Percentiles rank a stretch among this genome's conserved stretches.
Conservation (phyloP, 345 rosid genomes). For the Arabidopsis arenosa region DNA sequence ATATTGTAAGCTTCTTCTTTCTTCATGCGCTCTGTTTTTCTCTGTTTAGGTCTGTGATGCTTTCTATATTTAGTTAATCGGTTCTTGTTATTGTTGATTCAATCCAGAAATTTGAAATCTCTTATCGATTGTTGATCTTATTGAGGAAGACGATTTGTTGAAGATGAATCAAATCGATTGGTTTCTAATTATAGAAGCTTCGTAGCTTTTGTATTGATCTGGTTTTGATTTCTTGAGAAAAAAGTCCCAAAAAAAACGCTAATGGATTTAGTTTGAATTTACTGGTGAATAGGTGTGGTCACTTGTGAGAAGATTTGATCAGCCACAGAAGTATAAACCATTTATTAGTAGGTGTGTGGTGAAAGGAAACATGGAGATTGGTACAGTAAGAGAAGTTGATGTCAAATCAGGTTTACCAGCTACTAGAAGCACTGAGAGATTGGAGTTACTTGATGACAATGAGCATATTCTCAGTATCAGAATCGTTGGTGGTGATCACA, state of each 20-base stretch:
- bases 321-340: conserved; percentile 86
- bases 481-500: conserved; percentile 86
- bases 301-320: conserved; percentile 77
- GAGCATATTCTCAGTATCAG: conserved; percentile 75
- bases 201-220: not conserved
- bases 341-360: conserved; percentile 72
- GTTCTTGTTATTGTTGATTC: not conserved
- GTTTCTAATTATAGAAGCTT: conserved; percentile 12
- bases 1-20: conserved; percentile 62
- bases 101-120: conserved; percentile 5
- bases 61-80: not conserved
- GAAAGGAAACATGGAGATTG: conserved; percentile 75
- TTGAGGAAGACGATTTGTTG: not conserved
- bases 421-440: conserved; percentile 78
- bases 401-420: conserved; percentile 87
- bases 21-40: conserved; percentile 7
- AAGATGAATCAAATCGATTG: too few relatives aligned
- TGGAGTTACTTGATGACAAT: conserved; percentile 77
- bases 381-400: conserved; percentile 82
- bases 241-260: too few relatives aligned
- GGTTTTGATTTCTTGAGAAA: not conserved
- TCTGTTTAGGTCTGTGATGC: not conserved
- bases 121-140: not conserved
- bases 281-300: conserved; percentile 68
- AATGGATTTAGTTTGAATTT: conserved; percentile 1